A percentile compares a stretch with the other conserved stretches of the same genome.
These are phyloP conservation scores for Trichophyton simii DNA, from an alignment of 2,329 filamentous ascomycete species.

Conservation along the genomic window DNA sequence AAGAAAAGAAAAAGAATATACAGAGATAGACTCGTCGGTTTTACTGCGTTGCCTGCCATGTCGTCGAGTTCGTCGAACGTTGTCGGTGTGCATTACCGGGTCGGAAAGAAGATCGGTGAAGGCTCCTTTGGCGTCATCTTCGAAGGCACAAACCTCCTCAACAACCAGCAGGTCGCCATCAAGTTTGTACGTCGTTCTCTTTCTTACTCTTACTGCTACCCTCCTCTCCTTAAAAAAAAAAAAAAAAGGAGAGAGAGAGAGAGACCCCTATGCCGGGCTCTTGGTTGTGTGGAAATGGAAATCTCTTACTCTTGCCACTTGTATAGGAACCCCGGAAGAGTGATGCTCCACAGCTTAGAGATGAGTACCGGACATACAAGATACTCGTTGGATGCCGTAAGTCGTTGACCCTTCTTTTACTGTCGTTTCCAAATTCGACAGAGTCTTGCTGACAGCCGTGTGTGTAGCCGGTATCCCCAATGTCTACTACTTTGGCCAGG, in stretches of 20 bases:
- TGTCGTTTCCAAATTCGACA: no score
- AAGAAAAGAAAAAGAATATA: no score
- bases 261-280: constrained; percentile 4
- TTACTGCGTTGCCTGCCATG: constrained; percentile 40
- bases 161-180: constrained; percentile 98
- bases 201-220: background rate
- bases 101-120: constrained; percentile 99
- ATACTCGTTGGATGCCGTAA: constrained; percentile 97
- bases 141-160: constrained; percentile 94
- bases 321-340: constrained; percentile 92
- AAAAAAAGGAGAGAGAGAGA: no score
- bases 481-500: constrained; percentile 98
- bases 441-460: background rate
- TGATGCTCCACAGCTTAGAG: constrained; percentile 90
- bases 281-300: background rate
- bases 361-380: constrained; percentile 99
- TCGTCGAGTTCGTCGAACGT: constrained; percentile 88
- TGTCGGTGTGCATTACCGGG: constrained; percentile 94
- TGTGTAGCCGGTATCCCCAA: constrained; percentile 83
- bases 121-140: constrained; percentile 98
- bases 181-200: constrained; percentile 68
- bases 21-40: no score
- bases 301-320: background rate
- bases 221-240: no score
- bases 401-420: constrained; percentile 32